Conservation (phyloP, 148 eudicot genomes). For the Silene latifolia region DNA sequence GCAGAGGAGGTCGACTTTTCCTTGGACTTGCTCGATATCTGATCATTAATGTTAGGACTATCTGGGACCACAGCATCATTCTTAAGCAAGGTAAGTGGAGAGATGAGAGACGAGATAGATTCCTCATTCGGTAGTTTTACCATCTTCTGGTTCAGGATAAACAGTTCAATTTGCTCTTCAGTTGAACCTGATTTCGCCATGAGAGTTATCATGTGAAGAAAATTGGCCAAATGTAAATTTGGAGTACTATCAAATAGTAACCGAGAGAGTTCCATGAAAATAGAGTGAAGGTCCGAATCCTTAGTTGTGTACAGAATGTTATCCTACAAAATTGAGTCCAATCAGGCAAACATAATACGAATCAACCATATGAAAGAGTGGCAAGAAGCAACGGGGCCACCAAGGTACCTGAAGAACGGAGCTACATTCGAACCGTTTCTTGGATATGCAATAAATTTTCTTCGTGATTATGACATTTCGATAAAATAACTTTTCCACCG, state of each 20-base stretch:
- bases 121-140: constrained; percentile 66
- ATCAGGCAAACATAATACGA: background rate
- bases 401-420: constrained; percentile 75
- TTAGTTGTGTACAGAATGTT: constrained; percentile 52
- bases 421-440: constrained; percentile 53
- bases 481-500: constrained; percentile 66
- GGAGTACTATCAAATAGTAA: constrained; percentile 53
- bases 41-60: constrained; percentile 24
- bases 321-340: constrained; percentile 35
- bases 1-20: constrained; percentile 35
- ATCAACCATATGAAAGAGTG: background rate
- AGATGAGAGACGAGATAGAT: constrained; percentile 54
- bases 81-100: constrained; percentile 23
- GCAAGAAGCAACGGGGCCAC: background rate
- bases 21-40: constrained; percentile 27
- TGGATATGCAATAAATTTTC: constrained; percentile 43
- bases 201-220: constrained; percentile 79
- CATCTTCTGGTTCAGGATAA: constrained; percentile 78
- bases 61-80: constrained; percentile 20
- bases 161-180: constrained; percentile 68
- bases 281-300: constrained; percentile 57
- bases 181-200: constrained; percentile 82
- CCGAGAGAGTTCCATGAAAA: constrained; percentile 78
- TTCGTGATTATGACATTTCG: constrained; percentile 63
- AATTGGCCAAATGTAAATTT: constrained; percentile 77